Evolutionary conservation across 2,329 filamentous ascomycete species (phyloP).

Genomic region (Sporothrix globosa): DNA sequence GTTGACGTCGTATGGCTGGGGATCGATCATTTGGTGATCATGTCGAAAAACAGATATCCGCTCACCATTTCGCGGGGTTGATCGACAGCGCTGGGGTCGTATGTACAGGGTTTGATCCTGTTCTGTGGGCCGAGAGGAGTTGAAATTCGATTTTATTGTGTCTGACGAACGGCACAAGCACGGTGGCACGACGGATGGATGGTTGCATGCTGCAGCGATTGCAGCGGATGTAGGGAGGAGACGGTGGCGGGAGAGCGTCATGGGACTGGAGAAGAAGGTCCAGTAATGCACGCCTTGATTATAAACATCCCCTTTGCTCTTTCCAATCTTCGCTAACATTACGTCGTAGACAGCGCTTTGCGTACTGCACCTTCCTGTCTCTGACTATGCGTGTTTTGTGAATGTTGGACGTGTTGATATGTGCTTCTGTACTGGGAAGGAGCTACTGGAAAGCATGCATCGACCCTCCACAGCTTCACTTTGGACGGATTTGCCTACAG

Average conservation of each 20-base stretch:
- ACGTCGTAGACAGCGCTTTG: background rate
- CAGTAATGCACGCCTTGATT: background rate
- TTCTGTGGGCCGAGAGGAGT: background rate
- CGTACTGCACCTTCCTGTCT: background rate
- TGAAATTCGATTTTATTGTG: background rate
- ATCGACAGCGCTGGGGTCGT: background rate
- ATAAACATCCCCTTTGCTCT: background rate
- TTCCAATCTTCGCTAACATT: background rate
- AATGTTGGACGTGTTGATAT: too few species aligned
- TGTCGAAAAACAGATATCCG: slow-evolving; percentile 2
- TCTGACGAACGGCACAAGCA: background rate
- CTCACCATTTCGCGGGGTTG: slow-evolving; percentile 1
- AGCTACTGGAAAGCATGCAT: too few species aligned
- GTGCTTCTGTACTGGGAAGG: slow-evolving; percentile 5
- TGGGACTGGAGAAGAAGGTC: background rate
- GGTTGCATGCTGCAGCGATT: slow-evolving; percentile 13
- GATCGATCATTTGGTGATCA: slow-evolving; percentile 8
- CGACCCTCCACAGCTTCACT: slow-evolving; percentile 8
- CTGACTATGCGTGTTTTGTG: background rate
- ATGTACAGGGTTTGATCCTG: slow-evolving; percentile 1
- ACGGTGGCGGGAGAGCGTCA: slow-evolving; percentile 9
- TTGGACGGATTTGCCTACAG: background rate
- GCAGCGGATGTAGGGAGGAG: background rate
- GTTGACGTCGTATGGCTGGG: background rate
- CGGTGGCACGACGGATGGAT: background rate